Evolutionary conservation across 2,329 filamentous ascomycete genomes (phyloP).

Genomic region (Penicillium sp.): DNA sequence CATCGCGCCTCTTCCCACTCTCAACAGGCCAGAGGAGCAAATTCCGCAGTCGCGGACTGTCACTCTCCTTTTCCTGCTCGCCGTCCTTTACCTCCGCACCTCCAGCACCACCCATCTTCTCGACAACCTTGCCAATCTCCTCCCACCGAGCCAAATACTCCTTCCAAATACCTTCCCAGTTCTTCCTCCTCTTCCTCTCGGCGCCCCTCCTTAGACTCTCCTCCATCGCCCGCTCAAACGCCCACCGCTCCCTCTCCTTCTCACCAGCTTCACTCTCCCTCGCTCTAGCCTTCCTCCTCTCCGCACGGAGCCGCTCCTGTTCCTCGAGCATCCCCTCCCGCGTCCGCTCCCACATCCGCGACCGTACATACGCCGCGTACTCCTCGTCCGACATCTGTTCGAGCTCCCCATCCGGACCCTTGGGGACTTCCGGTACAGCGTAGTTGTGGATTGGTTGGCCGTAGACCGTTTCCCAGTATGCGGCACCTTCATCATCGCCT

Average conservation of each 20-base stretch:
- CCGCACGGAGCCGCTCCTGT: slow-evolving; percentile 63
- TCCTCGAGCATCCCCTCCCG: slow-evolving; percentile 82
- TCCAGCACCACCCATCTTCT: slow-evolving; percentile 13
- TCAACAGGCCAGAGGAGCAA: slow-evolving; percentile 74
- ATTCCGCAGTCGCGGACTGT: slow-evolving; percentile 39
- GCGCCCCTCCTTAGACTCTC: slow-evolving; percentile 68
- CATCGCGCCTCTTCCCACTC: slow-evolving; percentile 60
- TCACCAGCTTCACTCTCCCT: slow-evolving; percentile 40
- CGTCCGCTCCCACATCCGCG: slow-evolving; percentile 94
- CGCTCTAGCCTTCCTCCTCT: slow-evolving; percentile 53
- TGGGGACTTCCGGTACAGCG: slow-evolving; percentile 52
- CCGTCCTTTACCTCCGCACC: neutral
- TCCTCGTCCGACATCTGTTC: slow-evolving; percentile 92
- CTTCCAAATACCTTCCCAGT: slow-evolving; percentile 64
- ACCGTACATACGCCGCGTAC: slow-evolving; percentile 82
- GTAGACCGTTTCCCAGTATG: slow-evolving; percentile 96
- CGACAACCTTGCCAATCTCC: slow-evolving; percentile 41
- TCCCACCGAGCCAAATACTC: slow-evolving; percentile 69
- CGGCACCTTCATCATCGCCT: slow-evolving; percentile 92
- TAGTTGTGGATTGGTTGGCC: slow-evolving; percentile 91
- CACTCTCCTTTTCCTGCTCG: slow-evolving; percentile 1
- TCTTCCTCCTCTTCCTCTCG: slow-evolving; percentile 54
- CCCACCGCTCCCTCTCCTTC: slow-evolving; percentile 32
- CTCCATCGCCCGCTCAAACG: slow-evolving; percentile 68
- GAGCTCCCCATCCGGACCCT: slow-evolving; percentile 60